Base-by-base conservation (phyloP, 768 basidiomycete species). In the Peribolospora baueri region DNA sequence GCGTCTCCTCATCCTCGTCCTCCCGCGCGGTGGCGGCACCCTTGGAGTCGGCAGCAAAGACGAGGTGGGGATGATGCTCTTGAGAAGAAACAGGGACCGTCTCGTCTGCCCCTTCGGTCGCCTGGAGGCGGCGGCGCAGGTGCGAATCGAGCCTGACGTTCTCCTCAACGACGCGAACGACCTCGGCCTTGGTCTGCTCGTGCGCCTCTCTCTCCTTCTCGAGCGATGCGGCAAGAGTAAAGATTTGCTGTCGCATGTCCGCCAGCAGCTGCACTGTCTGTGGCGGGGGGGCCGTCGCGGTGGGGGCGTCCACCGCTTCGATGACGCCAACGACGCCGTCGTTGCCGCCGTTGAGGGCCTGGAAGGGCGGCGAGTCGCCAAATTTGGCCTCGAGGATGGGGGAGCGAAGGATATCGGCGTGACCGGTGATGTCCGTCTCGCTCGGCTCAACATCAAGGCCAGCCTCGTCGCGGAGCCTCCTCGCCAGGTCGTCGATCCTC, bases 401-500 rank as follows among this genome's bases (percentile, higher is more conserved):
- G 25, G 25, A 25, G 25, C 25, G 25, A 25, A 25, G 25, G 25
- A 25, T 25, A 25, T 25, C 25, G 25, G 25, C 25, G 25, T 25
- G 25, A 25, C 25, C 25, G 25, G 25, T 25, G 25, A 25, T 25
- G 25, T 25, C 25, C 25, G 25, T 25, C 25, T 25, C 25, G 25
- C 25, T 25, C 25, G 25, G 25, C 25, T 25, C 25, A 25, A 25
- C 25, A 1, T 25, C 25, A 25, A 25, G 25, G 25, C 25, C 25
- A 25, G 25, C 25, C 25, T 25, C 25, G 25, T 25, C 25, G 8
- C 58, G 25, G 11, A 59, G 46, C 48, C 57, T 59, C 10, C 82
- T 74, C n/a, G 82, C 79, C 46, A 86, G 74, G 1, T 25, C 25
- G 25, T 25, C 25, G 25, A 25, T 25, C 25, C 25, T 25, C 25